Evolutionary conservation across 1,139 yeast species (phyloP).

Genomic region (Protomyces inouyei): DNA sequence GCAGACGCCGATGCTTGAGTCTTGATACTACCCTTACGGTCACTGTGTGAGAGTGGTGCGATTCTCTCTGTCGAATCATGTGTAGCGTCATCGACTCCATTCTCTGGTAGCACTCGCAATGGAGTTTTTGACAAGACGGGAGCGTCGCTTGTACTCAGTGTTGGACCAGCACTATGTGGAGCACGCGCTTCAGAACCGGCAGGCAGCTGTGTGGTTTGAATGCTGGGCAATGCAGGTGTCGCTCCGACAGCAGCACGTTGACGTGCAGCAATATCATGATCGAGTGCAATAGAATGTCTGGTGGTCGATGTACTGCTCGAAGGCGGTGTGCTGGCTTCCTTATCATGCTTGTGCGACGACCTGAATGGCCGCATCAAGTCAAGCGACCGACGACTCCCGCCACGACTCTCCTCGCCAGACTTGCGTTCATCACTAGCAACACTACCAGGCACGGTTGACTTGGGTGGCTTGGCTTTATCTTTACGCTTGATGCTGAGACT

Average conservation of each 20-base stretch:
- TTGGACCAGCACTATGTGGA: not conserved
- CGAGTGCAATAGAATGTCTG: not conserved
- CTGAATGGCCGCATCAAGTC: constrained; percentile 23
- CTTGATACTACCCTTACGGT: not conserved
- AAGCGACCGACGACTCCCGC: constrained; percentile 4
- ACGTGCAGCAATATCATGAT: not conserved
- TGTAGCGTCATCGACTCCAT: not conserved
- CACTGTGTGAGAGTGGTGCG: not conserved
- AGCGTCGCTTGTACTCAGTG: not conserved
- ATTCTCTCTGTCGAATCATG: not conserved
- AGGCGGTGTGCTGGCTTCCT: not conserved
- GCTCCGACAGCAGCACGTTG: not conserved
- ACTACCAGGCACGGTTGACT: not conserved
- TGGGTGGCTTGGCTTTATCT: constrained; percentile 1
- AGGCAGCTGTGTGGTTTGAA: not conserved
- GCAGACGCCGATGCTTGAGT: not conserved
- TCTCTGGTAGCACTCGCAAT: not conserved
- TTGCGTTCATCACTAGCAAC: not conserved
- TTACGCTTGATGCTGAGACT: constrained; percentile 18
- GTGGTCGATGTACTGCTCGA: not conserved
- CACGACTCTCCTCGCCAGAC: constrained; percentile 3
- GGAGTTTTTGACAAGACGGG: not conserved
- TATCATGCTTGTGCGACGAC: constrained; percentile 15
- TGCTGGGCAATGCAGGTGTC: not conserved
- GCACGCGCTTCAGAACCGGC: not conserved